Evolutionary conservation across 352 stramenopile genomes (phyloP), one percentile per base, ranked within the genome.

Genomic region (Albugo laibachii): DNA sequence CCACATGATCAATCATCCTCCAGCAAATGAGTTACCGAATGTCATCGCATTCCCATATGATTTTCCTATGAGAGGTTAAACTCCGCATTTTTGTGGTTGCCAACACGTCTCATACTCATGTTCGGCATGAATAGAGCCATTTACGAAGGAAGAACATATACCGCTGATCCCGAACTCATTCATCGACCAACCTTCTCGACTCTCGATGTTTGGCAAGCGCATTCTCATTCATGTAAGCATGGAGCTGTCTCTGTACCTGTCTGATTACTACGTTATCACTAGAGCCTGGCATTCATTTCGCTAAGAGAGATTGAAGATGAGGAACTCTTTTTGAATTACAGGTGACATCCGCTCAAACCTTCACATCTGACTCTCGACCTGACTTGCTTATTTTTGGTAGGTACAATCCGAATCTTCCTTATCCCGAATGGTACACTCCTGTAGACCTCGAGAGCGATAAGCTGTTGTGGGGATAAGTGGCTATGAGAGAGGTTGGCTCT

Each of bases 1-100:
- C 18, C 78, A 92, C 58, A 88, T 85, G 56, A 86, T 92, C 53
- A 92, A 92, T 52, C 78, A 92, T 21, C 78, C 78, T 38, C 75
- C 78, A 0, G 59, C 52, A 5, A 74, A 69, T 42, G 69, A 61
- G 5, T 53, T 61, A 24, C 78, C 78, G 11, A 92, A 92, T 19
- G 75, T 88, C 2, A 64, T 92, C 47, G 73, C 73, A 8, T 84
- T 92, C 36, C 61, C 65, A 1, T 92, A 83, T 53, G 73, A 92
- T 18, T 92, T 88, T 45, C 76, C 78, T 11, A 64, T 61, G 0
- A 61, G 77, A 66, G 69, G 72, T 83, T 19, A 19, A 27, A 37
- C 2, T 5, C 8, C n/a, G n/a, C n/a, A n/a, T 31, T 8, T 31
- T 31, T 31, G 8, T 31, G 3, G 24, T 31, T 8, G 3, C 24